Evolutionary conservation across 139 green algal genomes (phyloP).

Genomic region (Coelastrella sp.): DNA sequence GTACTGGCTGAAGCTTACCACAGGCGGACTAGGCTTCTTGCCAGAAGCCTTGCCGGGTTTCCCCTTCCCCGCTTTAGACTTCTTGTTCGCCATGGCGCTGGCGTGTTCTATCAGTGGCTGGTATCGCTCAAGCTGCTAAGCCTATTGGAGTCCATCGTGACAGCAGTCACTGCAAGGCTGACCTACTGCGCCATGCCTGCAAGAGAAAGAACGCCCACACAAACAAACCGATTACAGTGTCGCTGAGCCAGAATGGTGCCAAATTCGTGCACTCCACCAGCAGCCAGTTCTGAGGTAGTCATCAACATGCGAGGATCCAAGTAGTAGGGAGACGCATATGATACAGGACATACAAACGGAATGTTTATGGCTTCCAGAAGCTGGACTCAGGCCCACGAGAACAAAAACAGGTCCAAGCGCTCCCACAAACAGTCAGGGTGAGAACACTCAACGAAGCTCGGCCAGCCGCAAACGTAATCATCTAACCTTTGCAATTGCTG

Average conservation of each 20-base stretch:
- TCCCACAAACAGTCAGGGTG: too few species aligned
- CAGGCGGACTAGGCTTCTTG: conserved; percentile 47
- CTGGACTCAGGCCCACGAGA: too few species aligned
- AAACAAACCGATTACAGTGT: background rate
- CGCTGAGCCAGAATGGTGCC: background rate
- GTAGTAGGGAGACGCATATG: background rate
- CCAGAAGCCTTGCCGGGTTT: conserved; percentile 44
- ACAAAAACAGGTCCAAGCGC: too few species aligned
- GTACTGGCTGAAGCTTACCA: conserved; percentile 16
- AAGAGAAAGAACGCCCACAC: background rate
- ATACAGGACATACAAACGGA: background rate
- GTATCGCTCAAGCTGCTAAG: background rate
- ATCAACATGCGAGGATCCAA: background rate
- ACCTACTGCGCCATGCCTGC: background rate
- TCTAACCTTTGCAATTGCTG: too few species aligned
- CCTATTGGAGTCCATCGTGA: background rate
- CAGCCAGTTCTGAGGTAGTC: background rate
- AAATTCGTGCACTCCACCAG: background rate
- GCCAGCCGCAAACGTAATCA: too few species aligned
- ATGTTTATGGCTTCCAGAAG: too few species aligned
- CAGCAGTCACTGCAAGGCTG: background rate
- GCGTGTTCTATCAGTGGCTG: background rate
- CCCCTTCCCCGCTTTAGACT: conserved; percentile 47
- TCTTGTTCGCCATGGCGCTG: conserved; percentile 46
- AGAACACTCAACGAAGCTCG: too few species aligned